Conservation (phyloP, 805 yeast species). For the Cyberlindnera galapagoensis region DNA sequence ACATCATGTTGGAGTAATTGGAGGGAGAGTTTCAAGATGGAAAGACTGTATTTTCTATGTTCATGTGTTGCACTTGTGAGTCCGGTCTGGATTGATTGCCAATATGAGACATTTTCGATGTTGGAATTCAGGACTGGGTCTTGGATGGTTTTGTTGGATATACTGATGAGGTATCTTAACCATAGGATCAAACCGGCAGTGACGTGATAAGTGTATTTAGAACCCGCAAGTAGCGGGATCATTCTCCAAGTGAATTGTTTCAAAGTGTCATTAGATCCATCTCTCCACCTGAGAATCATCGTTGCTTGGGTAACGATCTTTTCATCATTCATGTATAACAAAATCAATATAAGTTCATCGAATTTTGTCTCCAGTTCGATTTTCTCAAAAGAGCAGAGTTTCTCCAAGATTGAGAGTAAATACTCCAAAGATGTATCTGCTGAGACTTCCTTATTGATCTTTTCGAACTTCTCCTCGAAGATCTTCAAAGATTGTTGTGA, state of each 20-base stretch:
- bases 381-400: conserved; percentile 9
- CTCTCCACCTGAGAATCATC: conserved; percentile 50
- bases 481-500: conserved; percentile 3
- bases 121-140: conserved; percentile 2
- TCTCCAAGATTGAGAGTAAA: conserved; percentile 12
- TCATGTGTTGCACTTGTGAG: conserved; percentile 55
- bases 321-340: conserved; percentile 33
- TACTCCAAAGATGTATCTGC: conserved; percentile 1
- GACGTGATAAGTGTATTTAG: conserved; percentile 25
- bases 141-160: conserved; percentile 7
- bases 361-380: conserved; percentile 9
- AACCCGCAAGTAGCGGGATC: conserved; percentile 31
- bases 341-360: conserved; percentile 27
- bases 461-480: conserved; percentile 1
- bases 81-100: conserved; percentile 53
- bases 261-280: conserved; percentile 18
- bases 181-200: conserved; percentile 47
- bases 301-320: conserved; percentile 31
- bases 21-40: conserved; percentile 58
- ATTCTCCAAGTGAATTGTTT: conserved; percentile 40
- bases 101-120: conserved; percentile 32
- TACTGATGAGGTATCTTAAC: conserved; percentile 42
- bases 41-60: conserved; percentile 58
- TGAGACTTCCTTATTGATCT: not conserved
- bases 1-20: conserved; percentile 32